These are phyloP conservation scores for Fraxinus sp. DNA, from an alignment of 305 asterid genomes.

Conservation along the genomic window DNA sequence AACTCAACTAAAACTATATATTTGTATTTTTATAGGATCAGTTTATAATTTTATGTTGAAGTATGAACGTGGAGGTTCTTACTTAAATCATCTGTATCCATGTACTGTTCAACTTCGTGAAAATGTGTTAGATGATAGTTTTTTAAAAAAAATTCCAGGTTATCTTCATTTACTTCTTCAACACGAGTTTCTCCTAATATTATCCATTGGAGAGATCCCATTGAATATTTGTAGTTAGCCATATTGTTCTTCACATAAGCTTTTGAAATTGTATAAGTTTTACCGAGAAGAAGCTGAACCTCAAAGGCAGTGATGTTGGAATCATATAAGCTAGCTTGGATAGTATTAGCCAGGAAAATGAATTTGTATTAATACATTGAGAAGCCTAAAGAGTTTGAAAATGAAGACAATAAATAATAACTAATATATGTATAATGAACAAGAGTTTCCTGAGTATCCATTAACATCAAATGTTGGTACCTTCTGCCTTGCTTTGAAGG, in stretches of 20 bases:
- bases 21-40: too few species aligned
- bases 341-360: not conserved
- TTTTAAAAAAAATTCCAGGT: too few species aligned
- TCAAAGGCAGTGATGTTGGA: not conserved
- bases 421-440: too few species aligned
- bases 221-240: not conserved
- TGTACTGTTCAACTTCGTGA: not conserved
- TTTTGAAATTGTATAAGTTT: not conserved
- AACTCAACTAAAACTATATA: not conserved
- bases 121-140: too few species aligned
- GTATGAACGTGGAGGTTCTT: not conserved
- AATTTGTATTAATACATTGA: not conserved
- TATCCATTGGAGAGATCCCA: not conserved
- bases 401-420: not conserved
- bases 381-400: not conserved
- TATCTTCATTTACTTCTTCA: not conserved
- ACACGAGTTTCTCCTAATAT: not conserved
- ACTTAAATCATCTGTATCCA: not conserved
- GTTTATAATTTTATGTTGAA: too few species aligned
- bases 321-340: not conserved
- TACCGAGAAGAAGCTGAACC: not conserved
- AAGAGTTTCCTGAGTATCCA: not conserved
- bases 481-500: not conserved
- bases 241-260: not conserved
- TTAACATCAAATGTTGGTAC: not conserved